Evolutionary conservation across 768 basidiomycete genomes (phyloP), one percentile per base, ranked within the genome.

Genomic region (Coprinellus micaceus): DNA sequence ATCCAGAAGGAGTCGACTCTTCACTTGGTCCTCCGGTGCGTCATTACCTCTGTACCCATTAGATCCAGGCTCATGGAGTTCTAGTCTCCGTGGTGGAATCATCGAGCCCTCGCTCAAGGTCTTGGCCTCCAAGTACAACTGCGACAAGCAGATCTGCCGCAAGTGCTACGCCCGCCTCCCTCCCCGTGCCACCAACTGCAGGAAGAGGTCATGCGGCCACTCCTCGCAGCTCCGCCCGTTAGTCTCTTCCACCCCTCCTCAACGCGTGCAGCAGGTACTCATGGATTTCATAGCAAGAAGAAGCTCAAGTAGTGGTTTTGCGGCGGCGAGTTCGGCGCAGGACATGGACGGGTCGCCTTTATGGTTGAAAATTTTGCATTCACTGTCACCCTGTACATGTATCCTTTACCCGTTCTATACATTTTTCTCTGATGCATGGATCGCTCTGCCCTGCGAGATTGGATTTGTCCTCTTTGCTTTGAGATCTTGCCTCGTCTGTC

Each of bases 141-240:
- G 94, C 74, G 94, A 97, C 77, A 96, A 96, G 83, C 92, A 95
- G 73, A 98, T 98, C 67, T 98, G 97, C 84, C 94, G 97, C 75
- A 98, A 98, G 77, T 98, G 97, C 81, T 98, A 98, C 74, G 97
- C 97, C 44, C 96, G 97, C 66, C 96, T 98, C 66, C 96, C 97
- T 61, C 96, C 95, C 53, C 94, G 97, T 72, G 97, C 97, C 36
- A 98, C 95, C 79, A 98, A 99, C 85, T 98, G 97, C 87, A 83
- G 96, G 72, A 96, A 96, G 81, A 83, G 94, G 63, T 82, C 85
- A 58, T 96, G 94, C 69, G 94, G 94, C 19, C 91, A 91, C 74
- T 91, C 89, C 46, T 88, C 85, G 60, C 91, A 92, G 67, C 91
- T 95, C 78, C 87, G 91, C 73, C 91, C 91, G 91, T 93, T 61